Conservation (phyloP, 805 yeast species). For the Nakazawaea holstii region DNA sequence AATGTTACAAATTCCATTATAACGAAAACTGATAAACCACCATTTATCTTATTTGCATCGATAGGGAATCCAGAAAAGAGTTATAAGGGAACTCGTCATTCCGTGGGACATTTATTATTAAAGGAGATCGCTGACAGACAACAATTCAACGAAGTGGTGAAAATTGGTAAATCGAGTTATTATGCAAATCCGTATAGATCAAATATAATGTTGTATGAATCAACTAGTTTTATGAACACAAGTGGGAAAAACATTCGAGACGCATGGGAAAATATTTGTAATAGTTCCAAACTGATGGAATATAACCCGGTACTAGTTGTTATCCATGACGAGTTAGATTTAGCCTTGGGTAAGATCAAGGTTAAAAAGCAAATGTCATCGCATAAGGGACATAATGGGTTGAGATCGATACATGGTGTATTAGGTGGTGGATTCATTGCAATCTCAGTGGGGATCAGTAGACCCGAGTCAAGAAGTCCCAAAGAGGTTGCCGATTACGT, state of each 20-base stretch:
- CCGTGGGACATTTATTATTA: slow-evolving; percentile 63
- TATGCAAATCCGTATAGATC: slow-evolving; percentile 16
- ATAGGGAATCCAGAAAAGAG: slow-evolving; percentile 75
- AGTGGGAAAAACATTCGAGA: slow-evolving; percentile 56
- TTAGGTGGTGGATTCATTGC: slow-evolving; percentile 55
- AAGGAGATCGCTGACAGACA: slow-evolving; percentile 22
- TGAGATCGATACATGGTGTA: slow-evolving; percentile 46
- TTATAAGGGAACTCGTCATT: slow-evolving; percentile 65
- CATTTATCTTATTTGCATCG: slow-evolving; percentile 37
- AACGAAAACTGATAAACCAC: slow-evolving; percentile 13
- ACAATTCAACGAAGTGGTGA: slow-evolving; percentile 14
- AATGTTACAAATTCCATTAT: background rate
- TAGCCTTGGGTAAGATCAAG: slow-evolving; percentile 61
- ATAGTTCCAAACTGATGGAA: slow-evolving; percentile 16
- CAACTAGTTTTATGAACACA: slow-evolving; percentile 61
- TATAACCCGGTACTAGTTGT: slow-evolving; percentile 44
- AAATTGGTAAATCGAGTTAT: slow-evolving; percentile 18
- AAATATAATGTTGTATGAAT: slow-evolving; percentile 41
- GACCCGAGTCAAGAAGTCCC: slow-evolving; percentile 42
- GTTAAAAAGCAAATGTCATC: slow-evolving; percentile 55
- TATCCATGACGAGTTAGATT: slow-evolving; percentile 74
- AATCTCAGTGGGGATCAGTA: slow-evolving; percentile 73
- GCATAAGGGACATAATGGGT: slow-evolving; percentile 82
- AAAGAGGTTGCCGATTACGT: slow-evolving; percentile 57
- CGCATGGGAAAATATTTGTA: slow-evolving; percentile 37